Percentiles rank a stretch among this genome's conserved stretches.
phyloP scores from a whole-genome alignment of 75 land plant genomes.

The Cupressus sempervirens region DNA sequence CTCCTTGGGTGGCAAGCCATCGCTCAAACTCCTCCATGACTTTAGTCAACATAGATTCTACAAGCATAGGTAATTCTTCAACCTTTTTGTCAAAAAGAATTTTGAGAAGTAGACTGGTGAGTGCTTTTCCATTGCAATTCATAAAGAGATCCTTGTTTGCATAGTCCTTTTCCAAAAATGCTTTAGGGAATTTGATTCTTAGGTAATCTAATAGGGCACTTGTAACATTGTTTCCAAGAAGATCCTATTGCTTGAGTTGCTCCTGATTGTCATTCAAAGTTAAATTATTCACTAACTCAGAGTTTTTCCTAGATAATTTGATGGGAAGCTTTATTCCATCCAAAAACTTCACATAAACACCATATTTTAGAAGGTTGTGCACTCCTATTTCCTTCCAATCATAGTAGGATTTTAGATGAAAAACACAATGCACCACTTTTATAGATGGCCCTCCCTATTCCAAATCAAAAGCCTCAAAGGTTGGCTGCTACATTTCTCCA shows the following conservation, averaged over 20 bases:
- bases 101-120: conserved; percentile 15
- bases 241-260: conserved; percentile 6
- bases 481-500: conserved; percentile 58
- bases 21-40: conserved; percentile 40
- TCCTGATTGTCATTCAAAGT: conserved; percentile 2
- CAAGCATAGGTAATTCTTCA: conserved; percentile 34
- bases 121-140: conserved; percentile 11
- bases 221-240: conserved; percentile 9
- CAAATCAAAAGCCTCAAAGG: conserved; percentile 82
- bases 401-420: conserved; percentile 55
- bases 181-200: conserved; percentile 8
- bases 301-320: conserved; percentile 1
- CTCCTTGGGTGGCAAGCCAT: conserved; percentile 28
- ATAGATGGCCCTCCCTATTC: conserved; percentile 60
- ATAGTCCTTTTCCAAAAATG: neutral
- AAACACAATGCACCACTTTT: conserved; percentile 67
- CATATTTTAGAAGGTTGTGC: conserved; percentile 53
- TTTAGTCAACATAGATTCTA: conserved; percentile 46
- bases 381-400: conserved; percentile 71
- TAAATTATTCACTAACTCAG: neutral
- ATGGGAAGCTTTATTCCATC: conserved; percentile 13
- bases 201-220: conserved; percentile 9
- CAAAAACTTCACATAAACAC: conserved; percentile 42
- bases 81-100: conserved; percentile 21
- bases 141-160: neutral